phyloP scores from a whole-genome alignment of 2,329 filamentous ascomycete genomes.

The Nemania sp. region DNA sequence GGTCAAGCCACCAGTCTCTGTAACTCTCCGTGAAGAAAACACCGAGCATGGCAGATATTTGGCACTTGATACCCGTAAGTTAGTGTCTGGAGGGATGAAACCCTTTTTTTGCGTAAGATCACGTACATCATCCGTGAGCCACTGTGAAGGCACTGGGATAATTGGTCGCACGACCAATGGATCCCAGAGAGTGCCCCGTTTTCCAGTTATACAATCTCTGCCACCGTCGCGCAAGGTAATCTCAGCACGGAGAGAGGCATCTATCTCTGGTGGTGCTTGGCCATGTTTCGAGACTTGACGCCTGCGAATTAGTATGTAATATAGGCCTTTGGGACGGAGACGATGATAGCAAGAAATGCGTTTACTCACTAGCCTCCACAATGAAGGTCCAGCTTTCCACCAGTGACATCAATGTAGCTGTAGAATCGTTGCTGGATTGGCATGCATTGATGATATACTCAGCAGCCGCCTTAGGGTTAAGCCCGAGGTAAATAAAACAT shows the following conservation, averaged over 20 bases:
- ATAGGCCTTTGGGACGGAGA: too few relatives aligned
- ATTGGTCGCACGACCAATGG: slow-evolving; percentile 32
- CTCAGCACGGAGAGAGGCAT: neutral
- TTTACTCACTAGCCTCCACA: too few relatives aligned
- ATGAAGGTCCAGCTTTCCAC: too few relatives aligned
- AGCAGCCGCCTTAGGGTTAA: too few relatives aligned
- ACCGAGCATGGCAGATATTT: slow-evolving; percentile 32
- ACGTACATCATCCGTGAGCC: slow-evolving; percentile 23
- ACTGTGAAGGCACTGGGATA: slow-evolving; percentile 32
- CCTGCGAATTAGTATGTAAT: too few relatives aligned
- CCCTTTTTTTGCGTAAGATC: neutral
- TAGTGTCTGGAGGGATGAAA: neutral
- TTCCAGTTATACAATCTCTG: slow-evolving; percentile 37
- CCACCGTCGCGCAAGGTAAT: slow-evolving; percentile 33
- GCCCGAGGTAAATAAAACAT: too few relatives aligned
- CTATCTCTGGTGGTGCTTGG: slow-evolving; percentile 1
- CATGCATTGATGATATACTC: too few relatives aligned
- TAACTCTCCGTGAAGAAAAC: slow-evolving; percentile 40
- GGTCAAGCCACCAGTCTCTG: slow-evolving; percentile 42
- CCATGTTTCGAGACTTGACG: too few relatives aligned
- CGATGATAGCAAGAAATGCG: too few relatives aligned
- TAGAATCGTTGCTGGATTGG: too few relatives aligned
- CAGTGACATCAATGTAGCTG: too few relatives aligned
- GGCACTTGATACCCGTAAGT: slow-evolving; percentile 3
- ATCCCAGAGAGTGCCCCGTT: slow-evolving; percentile 27